These are phyloP conservation scores for Ophiocordyceps camponoti-floridani DNA, from an alignment of 2,329 filamentous ascomycete genomes.

Conservation along the genomic window DNA sequence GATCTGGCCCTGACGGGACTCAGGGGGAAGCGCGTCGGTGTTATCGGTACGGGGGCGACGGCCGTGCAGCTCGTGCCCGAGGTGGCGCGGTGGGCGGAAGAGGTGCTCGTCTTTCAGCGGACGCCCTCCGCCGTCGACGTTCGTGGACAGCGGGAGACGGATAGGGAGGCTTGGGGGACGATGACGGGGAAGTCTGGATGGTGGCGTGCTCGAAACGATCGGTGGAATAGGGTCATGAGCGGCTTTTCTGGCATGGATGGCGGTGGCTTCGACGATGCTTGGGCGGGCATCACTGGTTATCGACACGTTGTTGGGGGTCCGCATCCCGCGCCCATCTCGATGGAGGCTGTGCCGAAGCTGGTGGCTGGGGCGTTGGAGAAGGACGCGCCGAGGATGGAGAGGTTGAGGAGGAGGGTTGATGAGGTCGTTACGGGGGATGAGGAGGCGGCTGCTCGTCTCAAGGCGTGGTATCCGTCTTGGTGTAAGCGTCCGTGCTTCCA, in stretches of 20 bases:
- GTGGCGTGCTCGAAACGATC: conserved; percentile 21
- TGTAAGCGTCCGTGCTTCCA: conserved; percentile 48
- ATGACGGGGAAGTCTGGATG: conserved; percentile 23
- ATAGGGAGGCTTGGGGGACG: conserved; percentile 20
- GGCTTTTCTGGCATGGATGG: conserved; percentile 20
- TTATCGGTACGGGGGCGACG: conserved; percentile 32
- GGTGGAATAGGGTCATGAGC: conserved; percentile 6
- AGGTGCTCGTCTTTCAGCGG: conserved; percentile 38
- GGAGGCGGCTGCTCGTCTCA: conserved; percentile 30
- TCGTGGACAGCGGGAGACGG: conserved; percentile 20
- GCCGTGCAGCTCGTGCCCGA: conserved; percentile 25
- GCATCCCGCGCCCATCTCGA: conserved; percentile 4
- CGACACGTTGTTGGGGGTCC: conserved; percentile 15
- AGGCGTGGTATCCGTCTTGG: conserved; percentile 41
- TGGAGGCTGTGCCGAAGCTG: conserved; percentile 8
- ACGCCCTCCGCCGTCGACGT: conserved; percentile 26
- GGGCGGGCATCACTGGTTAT: conserved; percentile 17
- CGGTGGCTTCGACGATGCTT: conserved; percentile 30
- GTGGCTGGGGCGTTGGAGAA: conserved; percentile 17
- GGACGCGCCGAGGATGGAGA: conserved; percentile 23
- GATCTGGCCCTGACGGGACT: conserved; percentile 24
- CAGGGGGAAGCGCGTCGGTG: conserved; percentile 24
- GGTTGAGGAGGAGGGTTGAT: conserved; percentile 27
- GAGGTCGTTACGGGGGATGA: conserved; percentile 30
- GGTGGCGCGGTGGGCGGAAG: conserved; percentile 26